Percentiles rank a stretch among this genome's conserved stretches.
Conservation (phyloP, 768 basidiomycete genomes). For the Suillus decipiens region DNA sequence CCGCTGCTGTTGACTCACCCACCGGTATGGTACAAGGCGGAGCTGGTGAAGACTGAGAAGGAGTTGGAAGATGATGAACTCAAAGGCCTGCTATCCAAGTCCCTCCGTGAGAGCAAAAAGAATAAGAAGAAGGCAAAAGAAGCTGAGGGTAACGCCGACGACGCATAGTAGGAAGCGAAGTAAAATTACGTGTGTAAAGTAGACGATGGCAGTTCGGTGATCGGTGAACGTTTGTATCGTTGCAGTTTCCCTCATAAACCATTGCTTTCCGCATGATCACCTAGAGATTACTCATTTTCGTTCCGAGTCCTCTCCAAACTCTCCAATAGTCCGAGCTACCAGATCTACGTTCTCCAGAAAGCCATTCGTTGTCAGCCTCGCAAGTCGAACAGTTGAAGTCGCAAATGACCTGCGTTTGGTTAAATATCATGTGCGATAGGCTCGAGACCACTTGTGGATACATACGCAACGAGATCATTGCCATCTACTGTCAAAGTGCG, state of each 20-base stretch:
- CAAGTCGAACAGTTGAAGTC: slow-evolving; percentile 82
- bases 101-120: slow-evolving; percentile 89
- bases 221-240: slow-evolving; percentile 4
- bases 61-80: slow-evolving; percentile 86
- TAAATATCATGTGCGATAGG: slow-evolving; percentile 3
- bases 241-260: slow-evolving; percentile 13
- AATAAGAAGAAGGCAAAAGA: slow-evolving; percentile 81
- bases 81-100: slow-evolving; percentile 75
- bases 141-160: slow-evolving; percentile 35
- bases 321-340: slow-evolving; percentile 76
- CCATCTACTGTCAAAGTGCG: slow-evolving; percentile 68
- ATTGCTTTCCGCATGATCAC: slow-evolving; percentile 9
- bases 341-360: slow-evolving; percentile 91
- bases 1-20: slow-evolving; percentile 86
- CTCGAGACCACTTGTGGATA: slow-evolving; percentile 15
- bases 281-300: slow-evolving; percentile 10
- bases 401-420: slow-evolving; percentile 58
- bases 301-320: slow-evolving; percentile 73
- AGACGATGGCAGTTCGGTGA: slow-evolving; percentile 20
- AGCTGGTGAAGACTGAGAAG: slow-evolving; percentile 87
- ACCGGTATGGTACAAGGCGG: slow-evolving; percentile 91
- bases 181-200: slow-evolving; percentile 8
- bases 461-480: slow-evolving; percentile 75
- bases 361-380: slow-evolving; percentile 79
- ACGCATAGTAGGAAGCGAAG: background rate